A percentile compares a stretch with the other conserved stretches of the same genome.
Conservation (phyloP, 2,329 filamentous ascomycete species). For the Xylariales sp. region DNA sequence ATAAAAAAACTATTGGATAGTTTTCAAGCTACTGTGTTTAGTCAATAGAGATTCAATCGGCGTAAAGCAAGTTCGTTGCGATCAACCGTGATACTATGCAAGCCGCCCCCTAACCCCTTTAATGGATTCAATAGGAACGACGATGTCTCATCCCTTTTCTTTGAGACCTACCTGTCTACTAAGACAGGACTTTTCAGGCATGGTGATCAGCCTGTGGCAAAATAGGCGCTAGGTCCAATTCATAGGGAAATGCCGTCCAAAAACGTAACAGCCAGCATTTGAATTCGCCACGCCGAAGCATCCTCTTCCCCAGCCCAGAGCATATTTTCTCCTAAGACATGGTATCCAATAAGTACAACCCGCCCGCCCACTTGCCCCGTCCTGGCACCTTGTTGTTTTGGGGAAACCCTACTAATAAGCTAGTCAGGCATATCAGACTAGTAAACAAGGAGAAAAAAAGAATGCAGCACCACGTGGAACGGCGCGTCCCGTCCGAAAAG, state of each 20-base stretch:
- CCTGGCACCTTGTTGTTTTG: background rate
- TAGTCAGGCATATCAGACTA: too few relatives aligned
- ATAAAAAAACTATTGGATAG: slow-evolving; percentile 25
- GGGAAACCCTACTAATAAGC: background rate
- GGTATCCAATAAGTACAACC: background rate
- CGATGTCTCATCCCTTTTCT: background rate
- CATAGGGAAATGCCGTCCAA: background rate
- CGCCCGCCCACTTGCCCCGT: background rate
- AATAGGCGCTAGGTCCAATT: background rate
- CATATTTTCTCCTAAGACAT: slow-evolving; percentile 15
- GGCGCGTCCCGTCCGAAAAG: slow-evolving; percentile 23
- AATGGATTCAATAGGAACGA: background rate
- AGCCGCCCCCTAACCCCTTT: too few relatives aligned
- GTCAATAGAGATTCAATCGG: background rate
- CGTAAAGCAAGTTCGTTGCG: too few relatives aligned
- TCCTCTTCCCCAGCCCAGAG: background rate
- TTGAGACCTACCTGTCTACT: background rate
- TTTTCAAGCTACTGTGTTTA: background rate
- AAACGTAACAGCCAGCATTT: background rate
- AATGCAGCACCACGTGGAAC: slow-evolving; percentile 22
- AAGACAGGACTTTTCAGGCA: background rate
- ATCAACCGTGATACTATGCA: too few relatives aligned
- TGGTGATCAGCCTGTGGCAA: background rate
- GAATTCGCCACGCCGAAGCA: slow-evolving; percentile 12
- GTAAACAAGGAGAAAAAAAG: background rate